Conservation (phyloP, 495 filamentous ascomycete genomes). For the Daldinia caldariorum region DNA sequence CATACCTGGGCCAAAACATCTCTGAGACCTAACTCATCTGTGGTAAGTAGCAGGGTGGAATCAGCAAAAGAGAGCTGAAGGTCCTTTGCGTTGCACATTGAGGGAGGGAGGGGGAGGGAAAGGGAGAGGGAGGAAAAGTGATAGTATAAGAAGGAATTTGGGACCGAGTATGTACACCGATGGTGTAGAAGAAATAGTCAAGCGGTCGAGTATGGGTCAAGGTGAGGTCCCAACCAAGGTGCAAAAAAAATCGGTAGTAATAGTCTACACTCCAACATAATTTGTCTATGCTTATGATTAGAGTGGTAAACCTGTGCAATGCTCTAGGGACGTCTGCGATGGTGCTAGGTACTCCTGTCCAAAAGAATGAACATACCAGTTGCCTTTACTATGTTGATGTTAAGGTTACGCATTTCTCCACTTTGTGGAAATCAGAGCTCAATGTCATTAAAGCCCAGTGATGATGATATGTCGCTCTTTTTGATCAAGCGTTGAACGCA, state of each 20-base stretch:
- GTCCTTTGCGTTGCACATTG: not conserved
- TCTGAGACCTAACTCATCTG: not conserved
- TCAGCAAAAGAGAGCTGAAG: not conserved
- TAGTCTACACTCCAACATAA: not conserved
- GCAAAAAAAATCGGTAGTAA: not conserved
- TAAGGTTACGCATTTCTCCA: not conserved
- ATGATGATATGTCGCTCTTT: not conserved
- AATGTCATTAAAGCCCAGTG: not conserved
- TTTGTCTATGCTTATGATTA: not conserved
- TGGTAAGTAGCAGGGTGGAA: not conserved
- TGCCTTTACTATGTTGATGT: not conserved
- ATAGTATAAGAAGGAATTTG: not conserved
- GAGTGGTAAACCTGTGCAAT: not conserved
- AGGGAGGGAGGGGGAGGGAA: not conserved
- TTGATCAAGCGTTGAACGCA: not conserved
- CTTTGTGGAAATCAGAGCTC: not conserved
- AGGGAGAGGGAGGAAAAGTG: not conserved
- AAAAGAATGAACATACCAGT: conserved; percentile 1
- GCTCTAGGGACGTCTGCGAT: not conserved
- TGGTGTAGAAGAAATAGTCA: conserved; percentile 2
- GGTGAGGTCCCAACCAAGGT: conserved; percentile 1
- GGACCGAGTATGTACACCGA: not conserved
- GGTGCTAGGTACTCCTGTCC: not conserved
- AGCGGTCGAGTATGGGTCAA: not conserved
- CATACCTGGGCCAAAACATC: not conserved